Evolutionary conservation across 2,329 filamentous ascomycete genomes (phyloP).

Genomic region (Colletotrichum sp.): DNA sequence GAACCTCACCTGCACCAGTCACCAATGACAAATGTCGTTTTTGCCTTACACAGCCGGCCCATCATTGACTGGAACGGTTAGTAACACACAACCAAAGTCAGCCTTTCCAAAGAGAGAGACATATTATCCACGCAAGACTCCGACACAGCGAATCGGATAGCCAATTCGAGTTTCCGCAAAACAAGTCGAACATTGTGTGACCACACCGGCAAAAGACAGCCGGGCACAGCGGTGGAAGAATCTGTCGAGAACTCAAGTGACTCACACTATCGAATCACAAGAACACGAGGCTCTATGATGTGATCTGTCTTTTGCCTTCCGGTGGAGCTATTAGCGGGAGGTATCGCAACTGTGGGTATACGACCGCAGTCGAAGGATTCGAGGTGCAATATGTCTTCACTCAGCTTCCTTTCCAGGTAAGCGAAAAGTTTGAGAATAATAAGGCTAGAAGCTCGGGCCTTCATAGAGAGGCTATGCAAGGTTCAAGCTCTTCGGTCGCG

Average conservation of each 20-base stretch:
- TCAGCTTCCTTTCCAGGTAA: background rate
- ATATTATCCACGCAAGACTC: background rate
- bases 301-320: background rate
- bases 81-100: background rate
- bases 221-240: background rate
- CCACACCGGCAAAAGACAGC: background rate
- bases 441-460: background rate
- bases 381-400: rapidly evolving
- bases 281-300: background rate
- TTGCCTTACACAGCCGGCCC: background rate
- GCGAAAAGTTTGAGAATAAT: rapidly evolving
- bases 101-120: background rate
- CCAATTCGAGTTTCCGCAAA: background rate
- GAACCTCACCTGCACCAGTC: background rate
- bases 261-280: background rate
- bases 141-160: background rate
- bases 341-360: background rate
- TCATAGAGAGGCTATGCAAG: rapidly evolving
- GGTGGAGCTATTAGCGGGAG: background rate
- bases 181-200: background rate
- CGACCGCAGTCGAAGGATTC: background rate
- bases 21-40: background rate
- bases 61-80: background rate
- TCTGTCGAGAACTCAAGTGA: background rate
- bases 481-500: background rate